Percentiles rank a stretch among this genome's conserved stretches.
phyloP scores from a whole-genome alignment of 176 grass and related monocot genomes.

The Lolium multiflorum region DNA sequence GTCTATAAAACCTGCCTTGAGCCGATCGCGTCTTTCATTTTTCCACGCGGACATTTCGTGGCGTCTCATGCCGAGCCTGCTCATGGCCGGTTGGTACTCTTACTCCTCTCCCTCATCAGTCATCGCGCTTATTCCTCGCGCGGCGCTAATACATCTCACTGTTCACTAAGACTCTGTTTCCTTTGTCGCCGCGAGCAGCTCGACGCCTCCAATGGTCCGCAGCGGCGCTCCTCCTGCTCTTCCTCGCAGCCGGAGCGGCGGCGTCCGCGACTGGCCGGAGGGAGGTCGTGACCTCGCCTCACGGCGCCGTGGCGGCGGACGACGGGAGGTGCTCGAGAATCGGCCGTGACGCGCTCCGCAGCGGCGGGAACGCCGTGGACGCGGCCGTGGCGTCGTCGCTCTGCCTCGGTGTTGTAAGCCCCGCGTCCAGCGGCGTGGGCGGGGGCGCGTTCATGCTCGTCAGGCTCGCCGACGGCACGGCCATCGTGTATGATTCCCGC shows the following conservation, averaged over 20 bases:
- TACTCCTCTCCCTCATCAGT: not conserved
- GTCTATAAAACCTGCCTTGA: too few relatives aligned
- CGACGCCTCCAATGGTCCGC: conserved; percentile 18
- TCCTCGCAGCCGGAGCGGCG: not conserved
- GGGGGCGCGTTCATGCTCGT: conserved; percentile 97
- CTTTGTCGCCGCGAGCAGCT: conserved; percentile 21
- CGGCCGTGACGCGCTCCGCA: conserved; percentile 66
- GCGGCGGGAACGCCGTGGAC: conserved; percentile 78
- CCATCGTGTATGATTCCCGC: conserved; percentile 67
- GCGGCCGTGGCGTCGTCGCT: conserved; percentile 60
- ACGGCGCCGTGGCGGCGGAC: conserved; percentile 82
- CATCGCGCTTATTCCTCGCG: not conserved
- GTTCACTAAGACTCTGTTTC: not conserved
- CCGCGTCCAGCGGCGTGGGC: conserved; percentile 88
- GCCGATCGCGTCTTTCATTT: not conserved
- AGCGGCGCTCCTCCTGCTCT: not conserved
- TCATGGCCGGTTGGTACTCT: conserved; percentile 25
- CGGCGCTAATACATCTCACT: not conserved
- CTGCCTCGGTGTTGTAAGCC: conserved; percentile 91
- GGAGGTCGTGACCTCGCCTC: conserved; percentile 60
- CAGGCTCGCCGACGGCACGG: conserved; percentile 50
- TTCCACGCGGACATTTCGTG: not conserved
- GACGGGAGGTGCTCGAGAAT: conserved; percentile 74
- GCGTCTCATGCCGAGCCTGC: not conserved
- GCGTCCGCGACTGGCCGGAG: not conserved